Evolutionary conservation across 495 filamentous ascomycete species (phyloP).

Genomic region (Xylaria curta): DNA sequence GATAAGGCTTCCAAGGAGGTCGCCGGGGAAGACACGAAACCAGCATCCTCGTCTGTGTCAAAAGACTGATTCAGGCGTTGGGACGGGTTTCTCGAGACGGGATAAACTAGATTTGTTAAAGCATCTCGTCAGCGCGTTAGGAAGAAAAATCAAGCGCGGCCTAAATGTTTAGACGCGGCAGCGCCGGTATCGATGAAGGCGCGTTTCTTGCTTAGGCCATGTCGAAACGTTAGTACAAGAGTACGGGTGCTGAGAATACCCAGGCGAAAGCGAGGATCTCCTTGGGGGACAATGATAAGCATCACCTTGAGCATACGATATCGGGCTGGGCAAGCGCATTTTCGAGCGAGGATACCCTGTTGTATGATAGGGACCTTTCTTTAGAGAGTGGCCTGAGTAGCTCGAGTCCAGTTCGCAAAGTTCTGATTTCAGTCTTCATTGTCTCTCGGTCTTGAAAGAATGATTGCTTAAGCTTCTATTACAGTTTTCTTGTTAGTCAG

Average conservation of each 20-base stretch:
- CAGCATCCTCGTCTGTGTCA: constrained; percentile 31
- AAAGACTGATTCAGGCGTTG: constrained; percentile 32
- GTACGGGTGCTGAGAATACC: constrained; percentile 17
- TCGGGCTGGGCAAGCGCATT: constrained; percentile 16
- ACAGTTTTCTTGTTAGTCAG: constrained; percentile 5
- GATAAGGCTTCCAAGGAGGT: constrained; percentile 28
- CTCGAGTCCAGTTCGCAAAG: constrained; percentile 14
- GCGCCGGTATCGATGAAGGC: constrained; percentile 17
- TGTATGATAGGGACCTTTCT: constrained; percentile 23
- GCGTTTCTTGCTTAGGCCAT: constrained; percentile 16
- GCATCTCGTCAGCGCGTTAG: constrained; percentile 22
- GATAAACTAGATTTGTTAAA: constrained; percentile 25
- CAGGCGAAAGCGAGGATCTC: constrained; percentile 19
- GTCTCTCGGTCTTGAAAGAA: constrained; percentile 19
- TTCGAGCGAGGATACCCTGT: constrained; percentile 23
- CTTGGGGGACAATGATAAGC: constrained; percentile 11
- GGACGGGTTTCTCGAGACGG: neutral
- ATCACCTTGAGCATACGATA: constrained; percentile 22
- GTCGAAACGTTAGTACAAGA: constrained; percentile 15
- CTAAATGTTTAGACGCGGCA: constrained; percentile 26
- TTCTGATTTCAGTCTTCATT: constrained; percentile 17
- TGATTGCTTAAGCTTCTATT: constrained; percentile 16
- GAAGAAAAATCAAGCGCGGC: constrained; percentile 16
- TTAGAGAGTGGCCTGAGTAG: constrained; percentile 15
- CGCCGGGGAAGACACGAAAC: constrained; percentile 38